Base-by-base conservation (phyloP, 2,329 filamentous ascomycete genomes). In the Leptographium procerum region DNA sequence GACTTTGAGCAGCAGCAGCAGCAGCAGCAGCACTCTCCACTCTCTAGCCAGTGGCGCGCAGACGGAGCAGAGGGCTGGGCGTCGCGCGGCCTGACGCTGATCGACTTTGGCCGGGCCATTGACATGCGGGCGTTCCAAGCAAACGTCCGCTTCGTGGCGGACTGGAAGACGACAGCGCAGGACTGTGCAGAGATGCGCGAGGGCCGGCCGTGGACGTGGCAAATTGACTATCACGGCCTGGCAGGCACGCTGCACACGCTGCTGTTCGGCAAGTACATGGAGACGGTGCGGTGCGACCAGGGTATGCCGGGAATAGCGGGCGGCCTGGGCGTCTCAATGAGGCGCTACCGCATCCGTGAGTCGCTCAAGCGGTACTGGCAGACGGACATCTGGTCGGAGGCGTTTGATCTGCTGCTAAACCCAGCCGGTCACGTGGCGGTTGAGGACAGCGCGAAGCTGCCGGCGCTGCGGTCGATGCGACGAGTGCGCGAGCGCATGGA, bases 101-200 rank as follows among this genome's bases (percentile, higher is more conserved):
- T 99, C 66, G 94, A 99, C 72, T 96, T 99, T 68, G 94, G 94
- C 1, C 85, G 94, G 1, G 89, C 84, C 55, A 95, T 99, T 69
- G 94, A 99, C 73, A 95, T 96, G 89, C 85, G 83, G 59, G 85
- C 83, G 3, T 99, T 97, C 75, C 72, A 74, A 3, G 78, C 85
- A 0, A 81, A 86, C 48, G 89, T 92, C 13, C 85, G 86, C 64
- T 99, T 99, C 76, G 84, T 97, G 60, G 94, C 92, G 0, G 94
- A 99, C 73, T 99, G 94, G 94, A 88, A 94, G 71, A 91, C 89
- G 0, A 83, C 82, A 19, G 81, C 87, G 28, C 86, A 90, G 56
- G 94, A 99, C 72, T 99, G 94, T 71, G 87, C 89, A 22, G 94
- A 99, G 77, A 96, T 97, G 82, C 87, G 91, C 52, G 92, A 99